These are phyloP conservation scores for Heliocybe sulcata DNA, from an alignment of 1,284 basidiomycete genomes.

Conservation along the genomic window DNA sequence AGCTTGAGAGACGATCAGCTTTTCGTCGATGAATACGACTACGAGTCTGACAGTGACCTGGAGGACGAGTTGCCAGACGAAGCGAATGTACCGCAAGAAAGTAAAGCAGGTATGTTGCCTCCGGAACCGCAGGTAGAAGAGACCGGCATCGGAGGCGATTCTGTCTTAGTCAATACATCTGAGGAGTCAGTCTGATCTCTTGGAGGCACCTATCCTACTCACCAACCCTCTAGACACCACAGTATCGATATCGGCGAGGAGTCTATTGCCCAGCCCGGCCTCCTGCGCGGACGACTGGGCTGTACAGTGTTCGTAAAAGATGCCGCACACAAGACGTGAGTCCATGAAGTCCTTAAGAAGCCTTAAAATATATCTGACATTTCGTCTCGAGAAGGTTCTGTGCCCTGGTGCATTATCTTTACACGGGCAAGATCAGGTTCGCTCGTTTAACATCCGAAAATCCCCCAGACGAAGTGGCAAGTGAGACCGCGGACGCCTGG, in stretches of 20 bases:
- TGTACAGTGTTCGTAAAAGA: constrained; percentile 12
- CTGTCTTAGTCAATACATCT: not conserved
- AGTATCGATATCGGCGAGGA: not conserved
- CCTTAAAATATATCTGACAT: not conserved
- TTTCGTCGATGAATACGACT: constrained; percentile 6
- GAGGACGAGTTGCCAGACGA: constrained; percentile 4
- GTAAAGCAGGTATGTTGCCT: not conserved
- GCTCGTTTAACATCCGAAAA: not conserved
- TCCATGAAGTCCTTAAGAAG: not conserved
- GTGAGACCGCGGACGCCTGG: not conserved
- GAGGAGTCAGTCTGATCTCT: not conserved
- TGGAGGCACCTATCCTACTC: not conserved
- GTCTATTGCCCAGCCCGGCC: not conserved
- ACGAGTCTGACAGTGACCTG: constrained; percentile 10
- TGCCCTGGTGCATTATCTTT: not conserved
- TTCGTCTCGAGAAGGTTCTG: not conserved
- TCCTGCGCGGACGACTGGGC: not conserved
- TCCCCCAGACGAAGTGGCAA: not conserved
- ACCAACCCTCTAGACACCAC: not conserved
- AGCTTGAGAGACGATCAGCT: constrained; percentile 7
- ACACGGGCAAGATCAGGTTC: not conserved
- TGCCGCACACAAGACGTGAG: constrained; percentile 15
- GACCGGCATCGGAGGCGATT: not conserved
- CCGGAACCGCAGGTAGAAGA: not conserved
- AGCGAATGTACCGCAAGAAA: not conserved